Base-by-base conservation (phyloP, 371 early-diverging fungal genomes). In the Mucor velutinosus region DNA sequence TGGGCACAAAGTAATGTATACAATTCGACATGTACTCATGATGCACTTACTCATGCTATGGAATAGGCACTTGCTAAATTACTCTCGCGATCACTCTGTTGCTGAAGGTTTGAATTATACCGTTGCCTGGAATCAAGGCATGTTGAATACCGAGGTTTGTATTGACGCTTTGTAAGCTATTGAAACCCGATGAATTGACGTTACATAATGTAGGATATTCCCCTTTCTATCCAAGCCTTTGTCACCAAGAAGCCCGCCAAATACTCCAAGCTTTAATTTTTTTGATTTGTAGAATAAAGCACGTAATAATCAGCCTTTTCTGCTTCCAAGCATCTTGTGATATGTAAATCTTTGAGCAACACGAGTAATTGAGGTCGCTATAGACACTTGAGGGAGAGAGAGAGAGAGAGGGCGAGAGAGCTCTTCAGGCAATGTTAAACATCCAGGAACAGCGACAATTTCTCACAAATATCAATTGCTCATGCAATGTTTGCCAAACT, bases 71-170 rank as follows among this genome's bases (percentile, higher is more conserved):
- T 70, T 92, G 30, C 83, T 98, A 64, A 93, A 93, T 72, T 94
- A 93, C 79, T 90, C 94, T 21, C 91, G 97, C 39, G 97, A 97
- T 72, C 97, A 96, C 70, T 82, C 92, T 11, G 93, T 95, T 5
- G 87, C 83, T 57, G 97, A 97, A 74, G 95, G 96, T 27, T 84
- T 98, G 53, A 77, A 82, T n/a, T 95, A 96, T 76, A 91, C 90
- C 23, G 92, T 89, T n/a, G 75, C 92, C 33, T 97, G 97, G 97
- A 97, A 94, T 75, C 62, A 88, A 35, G 85, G 87, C 39, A 94
- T 95, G 88, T 82, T 93, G 58, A 87, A 92, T 62, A 88, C 94
- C 14, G 86, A 90, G 65, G 88, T 89, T 77, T 17, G 23, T 29
- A 23, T 41, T 55, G 19, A 3, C 47, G 56, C 23, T 2, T 29